Evolutionary conservation across 2,329 filamentous ascomycete species (phyloP).

Genomic region (Ceratocystis variospora): DNA sequence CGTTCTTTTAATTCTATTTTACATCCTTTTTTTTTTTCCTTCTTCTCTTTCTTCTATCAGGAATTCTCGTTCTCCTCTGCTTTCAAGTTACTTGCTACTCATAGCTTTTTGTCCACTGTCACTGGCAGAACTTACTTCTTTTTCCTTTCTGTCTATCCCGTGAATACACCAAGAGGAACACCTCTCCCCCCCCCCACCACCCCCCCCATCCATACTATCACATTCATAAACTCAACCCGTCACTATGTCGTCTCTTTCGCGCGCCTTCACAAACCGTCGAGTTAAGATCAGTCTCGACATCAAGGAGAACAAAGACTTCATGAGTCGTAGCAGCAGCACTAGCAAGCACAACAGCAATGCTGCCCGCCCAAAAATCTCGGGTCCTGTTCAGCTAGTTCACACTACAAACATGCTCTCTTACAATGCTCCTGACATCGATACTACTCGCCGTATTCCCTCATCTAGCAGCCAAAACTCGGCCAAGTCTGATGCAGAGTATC

Average conservation of each 20-base stretch:
- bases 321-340: constrained; percentile 40
- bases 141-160: not conserved
- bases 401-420: constrained; percentile 95
- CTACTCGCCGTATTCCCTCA: constrained; percentile 31
- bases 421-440: constrained; percentile 68
- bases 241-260: constrained; percentile 45
- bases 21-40: not conserved
- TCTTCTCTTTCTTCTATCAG: constrained; percentile 13
- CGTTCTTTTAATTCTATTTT: constrained; percentile 11
- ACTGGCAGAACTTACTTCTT: not conserved
- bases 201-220: not conserved
- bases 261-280: constrained; percentile 59
- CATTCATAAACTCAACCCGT: constrained; percentile 5
- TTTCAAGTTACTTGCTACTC: constrained; percentile 11
- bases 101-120: constrained; percentile 14
- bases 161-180: not conserved
- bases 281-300: constrained; percentile 38
- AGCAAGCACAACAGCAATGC: constrained; percentile 29
- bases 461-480: constrained; percentile 39
- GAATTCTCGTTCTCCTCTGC: not conserved
- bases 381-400: constrained; percentile 72
- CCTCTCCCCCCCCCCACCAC: too few relatives aligned
- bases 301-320: constrained; percentile 30
- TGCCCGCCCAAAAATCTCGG: constrained; percentile 62
- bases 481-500: constrained; percentile 56